A percentile compares a stretch with the other conserved stretches of the same genome.
Evolutionary conservation across 2,329 filamentous ascomycete genomes (phyloP).

Genomic region (Colletotrichum orchidophilum): DNA sequence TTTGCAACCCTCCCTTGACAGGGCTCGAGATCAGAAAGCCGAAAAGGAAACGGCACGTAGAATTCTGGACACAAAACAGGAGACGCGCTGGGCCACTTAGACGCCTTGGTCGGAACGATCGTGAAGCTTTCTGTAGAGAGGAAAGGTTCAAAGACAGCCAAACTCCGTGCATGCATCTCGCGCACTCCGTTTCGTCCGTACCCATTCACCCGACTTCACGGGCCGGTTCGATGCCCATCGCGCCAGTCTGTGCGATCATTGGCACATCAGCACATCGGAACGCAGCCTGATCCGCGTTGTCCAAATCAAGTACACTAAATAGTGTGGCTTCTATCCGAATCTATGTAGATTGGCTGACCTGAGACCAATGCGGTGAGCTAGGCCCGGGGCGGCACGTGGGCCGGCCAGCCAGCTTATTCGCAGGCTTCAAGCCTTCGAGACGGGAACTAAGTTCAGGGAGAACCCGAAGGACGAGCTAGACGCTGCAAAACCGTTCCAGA

Average conservation of each 20-base stretch:
- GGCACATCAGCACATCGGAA: not conserved
- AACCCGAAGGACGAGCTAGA: not conserved
- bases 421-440: not conserved
- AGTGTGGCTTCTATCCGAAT: not conserved
- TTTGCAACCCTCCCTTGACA: not conserved
- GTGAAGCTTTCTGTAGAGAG: not conserved
- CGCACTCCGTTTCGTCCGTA: slow-evolving; percentile 14
- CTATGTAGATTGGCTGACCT: no score
- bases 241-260: not conserved
- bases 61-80: not conserved
- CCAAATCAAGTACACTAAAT: no score
- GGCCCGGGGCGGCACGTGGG: slow-evolving; percentile 16
- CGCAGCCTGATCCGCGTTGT: not conserved
- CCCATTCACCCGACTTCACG: not conserved
- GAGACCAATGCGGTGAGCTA: not conserved
- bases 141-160: not conserved
- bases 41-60: no score
- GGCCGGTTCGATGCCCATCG: not conserved
- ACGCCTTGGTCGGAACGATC: not conserved
- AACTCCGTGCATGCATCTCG: not conserved
- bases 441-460: not conserved
- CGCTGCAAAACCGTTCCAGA: not conserved
- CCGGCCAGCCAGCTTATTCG: not conserved
- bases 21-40: not conserved
- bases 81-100: not conserved